These are phyloP conservation scores for Lyophyllum decastes DNA, from an alignment of 768 basidiomycete species.

Conservation along the genomic window DNA sequence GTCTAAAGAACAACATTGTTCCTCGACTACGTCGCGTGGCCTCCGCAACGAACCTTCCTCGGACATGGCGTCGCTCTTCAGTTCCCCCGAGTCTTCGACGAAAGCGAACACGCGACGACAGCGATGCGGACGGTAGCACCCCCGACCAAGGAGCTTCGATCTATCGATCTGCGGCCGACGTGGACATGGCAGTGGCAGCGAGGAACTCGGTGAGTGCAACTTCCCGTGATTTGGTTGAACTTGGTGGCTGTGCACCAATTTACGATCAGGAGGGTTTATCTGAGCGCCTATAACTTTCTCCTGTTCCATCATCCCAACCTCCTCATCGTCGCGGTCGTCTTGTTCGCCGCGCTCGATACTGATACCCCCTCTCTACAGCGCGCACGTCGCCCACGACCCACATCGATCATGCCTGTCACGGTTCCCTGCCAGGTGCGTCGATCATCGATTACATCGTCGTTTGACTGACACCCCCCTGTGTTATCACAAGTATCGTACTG, in stretches of 20 bases:
- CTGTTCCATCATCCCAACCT: background rate
- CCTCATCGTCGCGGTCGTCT: background rate
- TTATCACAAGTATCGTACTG: constrained; percentile 72
- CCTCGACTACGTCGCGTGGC: constrained; percentile 12
- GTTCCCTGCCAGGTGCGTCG: constrained; percentile 48
- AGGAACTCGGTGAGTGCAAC: constrained; percentile 6
- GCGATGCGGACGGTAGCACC: background rate
- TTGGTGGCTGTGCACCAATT: constrained; percentile 20
- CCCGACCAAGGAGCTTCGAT: background rate
- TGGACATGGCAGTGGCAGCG: background rate
- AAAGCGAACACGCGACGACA: background rate
- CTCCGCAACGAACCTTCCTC: constrained; percentile 1
- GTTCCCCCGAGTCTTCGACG: background rate
- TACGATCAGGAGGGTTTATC: constrained; percentile 12
- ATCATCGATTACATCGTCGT: constrained; percentile 10
- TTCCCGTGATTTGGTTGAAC: constrained; percentile 1
- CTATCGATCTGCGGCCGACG: background rate
- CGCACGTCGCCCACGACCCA: constrained; percentile 1
- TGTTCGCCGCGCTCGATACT: background rate
- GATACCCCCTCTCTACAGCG: constrained; percentile 7
- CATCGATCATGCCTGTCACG: constrained; percentile 33
- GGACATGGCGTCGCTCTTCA: background rate
- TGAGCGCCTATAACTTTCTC: constrained; percentile 6
- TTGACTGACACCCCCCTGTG: constrained; percentile 4
- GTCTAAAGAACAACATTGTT: constrained; percentile 16